Evolutionary conservation across 768 basidiomycete genomes (phyloP), one percentile per base, ranked within the genome.

Genomic region (Suillus americanus): DNA sequence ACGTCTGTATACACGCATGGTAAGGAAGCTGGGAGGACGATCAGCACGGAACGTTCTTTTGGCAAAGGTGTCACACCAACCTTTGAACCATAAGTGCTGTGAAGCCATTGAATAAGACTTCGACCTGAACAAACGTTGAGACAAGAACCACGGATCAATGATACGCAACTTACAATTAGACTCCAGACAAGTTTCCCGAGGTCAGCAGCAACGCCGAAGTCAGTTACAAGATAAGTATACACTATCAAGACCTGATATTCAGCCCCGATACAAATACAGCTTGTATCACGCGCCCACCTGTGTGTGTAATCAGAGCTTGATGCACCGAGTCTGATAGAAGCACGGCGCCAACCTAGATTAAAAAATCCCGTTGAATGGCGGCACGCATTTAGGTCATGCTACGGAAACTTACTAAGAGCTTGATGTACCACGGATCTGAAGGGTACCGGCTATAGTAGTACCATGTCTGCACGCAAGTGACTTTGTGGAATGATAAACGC

Each of bases 401-500:
- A 13, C 20, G 41, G 46, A 28, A 37, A 72, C 80, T 67, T 62
- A 86, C 86, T 30, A 87, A 71, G 12, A 72, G 61, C 67, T 82
- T 85, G 63, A 81, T 75, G 16, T 78, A 73, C 83, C 84, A 86
- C 30, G 73, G 68, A 70, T 87, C 86, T 30, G 73, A 76, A 61
- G 84, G 81, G 69, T 87, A 78, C 3, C 64, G 80, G 18, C 74
- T 77, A 63, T 73, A 86, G 68, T 87, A 88, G 66, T 82, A 86
- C 79, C 80, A 85, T 1, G 80, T 78, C 70, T 88, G 87, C 35
- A 87, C 73, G 46, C 78, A 77, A 8, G 84, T 83, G n/a, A 86
- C 86, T 88, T 51, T 40, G 40, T 28, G 3, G 1, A 9, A 28
- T 59, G 18, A 68, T 41, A 51, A 65, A 4, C 25, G 0, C 51